Evolutionary conservation across 495 filamentous ascomycete species (phyloP).

Genomic region (Thermothielavioides terrestris): DNA sequence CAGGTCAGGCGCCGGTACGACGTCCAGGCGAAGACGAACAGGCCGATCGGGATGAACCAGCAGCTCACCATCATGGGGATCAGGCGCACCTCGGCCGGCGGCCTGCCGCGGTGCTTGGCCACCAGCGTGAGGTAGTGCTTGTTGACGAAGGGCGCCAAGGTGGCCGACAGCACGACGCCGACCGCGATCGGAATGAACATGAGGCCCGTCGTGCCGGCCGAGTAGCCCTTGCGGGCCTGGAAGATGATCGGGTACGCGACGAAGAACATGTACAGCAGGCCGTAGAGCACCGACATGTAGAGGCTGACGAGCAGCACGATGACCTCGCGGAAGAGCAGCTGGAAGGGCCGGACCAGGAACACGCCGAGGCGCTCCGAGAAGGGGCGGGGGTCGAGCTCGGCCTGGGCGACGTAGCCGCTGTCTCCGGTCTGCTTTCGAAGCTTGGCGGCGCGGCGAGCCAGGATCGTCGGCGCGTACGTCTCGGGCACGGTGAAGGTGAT

Average conservation of each 20-base stretch:
- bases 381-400: slow-evolving; percentile 61
- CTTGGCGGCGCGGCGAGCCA: slow-evolving; percentile 56
- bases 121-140: slow-evolving; percentile 61
- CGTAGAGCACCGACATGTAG: slow-evolving; percentile 75
- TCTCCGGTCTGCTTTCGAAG: slow-evolving; percentile 60
- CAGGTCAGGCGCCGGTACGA: slow-evolving; percentile 57
- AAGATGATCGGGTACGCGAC: slow-evolving; percentile 74
- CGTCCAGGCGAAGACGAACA: slow-evolving; percentile 83
- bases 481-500: slow-evolving; percentile 77
- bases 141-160: slow-evolving; percentile 64
- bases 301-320: slow-evolving; percentile 71
- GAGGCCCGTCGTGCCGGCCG: slow-evolving; percentile 60
- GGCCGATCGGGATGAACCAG: slow-evolving; percentile 67
- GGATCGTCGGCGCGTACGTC: slow-evolving; percentile 67
- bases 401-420: slow-evolving; percentile 56
- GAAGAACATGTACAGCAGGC: slow-evolving; percentile 78
- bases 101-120: slow-evolving; percentile 52
- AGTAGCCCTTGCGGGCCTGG: slow-evolving; percentile 63
- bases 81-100: slow-evolving; percentile 65
- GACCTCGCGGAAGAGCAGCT: slow-evolving; percentile 67
- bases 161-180: slow-evolving; percentile 54
- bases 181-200: slow-evolving; percentile 74
- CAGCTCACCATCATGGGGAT: slow-evolving; percentile 81
- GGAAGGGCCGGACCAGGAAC: slow-evolving; percentile 68
- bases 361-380: slow-evolving; percentile 53